A percentile compares a stretch with the other conserved stretches of the same genome.
These are phyloP conservation scores for Pulveroboletus ravenelii DNA, from an alignment of 768 basidiomycete genomes.

Conservation along the genomic window DNA sequence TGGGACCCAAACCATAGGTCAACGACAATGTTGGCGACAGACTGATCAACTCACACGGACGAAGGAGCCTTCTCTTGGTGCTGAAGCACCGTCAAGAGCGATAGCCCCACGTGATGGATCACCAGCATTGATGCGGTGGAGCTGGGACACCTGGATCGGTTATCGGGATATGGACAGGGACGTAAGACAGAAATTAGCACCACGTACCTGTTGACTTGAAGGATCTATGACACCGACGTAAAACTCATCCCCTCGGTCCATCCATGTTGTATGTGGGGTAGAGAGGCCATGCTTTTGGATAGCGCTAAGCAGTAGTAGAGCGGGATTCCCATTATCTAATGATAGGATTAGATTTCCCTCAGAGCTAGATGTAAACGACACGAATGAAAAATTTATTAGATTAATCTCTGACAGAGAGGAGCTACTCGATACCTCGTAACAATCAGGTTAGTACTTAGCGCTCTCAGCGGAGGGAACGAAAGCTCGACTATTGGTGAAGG, in stretches of 20 bases:
- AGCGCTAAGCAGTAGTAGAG: slow-evolving; percentile 51
- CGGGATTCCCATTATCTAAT: slow-evolving; percentile 55
- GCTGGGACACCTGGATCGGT: slow-evolving; percentile 36
- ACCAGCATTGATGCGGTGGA: slow-evolving; percentile 62
- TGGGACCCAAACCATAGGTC: slow-evolving; percentile 15
- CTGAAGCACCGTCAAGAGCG: slow-evolving; percentile 49
- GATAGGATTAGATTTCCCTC: slow-evolving; percentile 71
- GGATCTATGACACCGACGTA: slow-evolving; percentile 43
- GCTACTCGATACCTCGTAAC: slow-evolving; percentile 47
- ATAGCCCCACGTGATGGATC: slow-evolving; percentile 68
- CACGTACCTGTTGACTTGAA: slow-evolving; percentile 13
- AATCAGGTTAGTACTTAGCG: slow-evolving; percentile 41
- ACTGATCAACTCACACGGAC: slow-evolving; percentile 43
- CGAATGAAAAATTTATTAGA: background rate
- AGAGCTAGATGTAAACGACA: slow-evolving; percentile 31
- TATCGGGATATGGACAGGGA: background rate
- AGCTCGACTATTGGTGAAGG: slow-evolving; percentile 12
- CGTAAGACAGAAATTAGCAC: background rate
- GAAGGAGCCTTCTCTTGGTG: slow-evolving; percentile 45
- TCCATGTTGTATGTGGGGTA: slow-evolving; percentile 13
- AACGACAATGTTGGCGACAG: background rate
- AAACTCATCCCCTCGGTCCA: slow-evolving; percentile 54
- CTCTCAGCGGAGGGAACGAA: slow-evolving; percentile 37
- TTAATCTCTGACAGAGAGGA: background rate
- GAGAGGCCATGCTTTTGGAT: slow-evolving; percentile 39